These are phyloP conservation scores for Carex myosuroides DNA, from an alignment of 176 grass and related monocot species.

Conservation along the genomic window DNA sequence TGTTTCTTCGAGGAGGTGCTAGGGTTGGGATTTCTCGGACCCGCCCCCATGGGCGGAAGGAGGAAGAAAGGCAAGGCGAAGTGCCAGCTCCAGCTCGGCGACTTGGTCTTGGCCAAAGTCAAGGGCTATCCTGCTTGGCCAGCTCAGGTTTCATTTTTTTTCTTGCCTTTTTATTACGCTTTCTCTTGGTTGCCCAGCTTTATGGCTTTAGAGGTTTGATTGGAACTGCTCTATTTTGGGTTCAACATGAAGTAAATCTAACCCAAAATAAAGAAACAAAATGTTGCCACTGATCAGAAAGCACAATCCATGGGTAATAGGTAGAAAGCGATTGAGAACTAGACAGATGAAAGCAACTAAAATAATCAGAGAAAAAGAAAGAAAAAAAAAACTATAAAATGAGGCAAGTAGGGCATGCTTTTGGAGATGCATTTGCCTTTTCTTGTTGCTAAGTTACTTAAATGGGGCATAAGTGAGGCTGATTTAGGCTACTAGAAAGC, in stretches of 20 bases:
- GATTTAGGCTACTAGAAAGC: not conserved
- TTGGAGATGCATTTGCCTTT: not conserved
- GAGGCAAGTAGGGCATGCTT: not conserved
- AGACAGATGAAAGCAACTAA: not conserved
- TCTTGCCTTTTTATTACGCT: not conserved
- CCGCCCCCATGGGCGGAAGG: constrained; percentile 60
- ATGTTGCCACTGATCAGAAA: not conserved
- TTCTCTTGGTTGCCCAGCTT: constrained; percentile 6
- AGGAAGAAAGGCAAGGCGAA: constrained; percentile 44
- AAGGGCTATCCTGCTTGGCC: constrained; percentile 94
- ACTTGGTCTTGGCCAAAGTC: constrained; percentile 94
- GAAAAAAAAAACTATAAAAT: not conserved
- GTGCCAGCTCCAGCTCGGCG: constrained; percentile 59
- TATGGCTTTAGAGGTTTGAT: not conserved
- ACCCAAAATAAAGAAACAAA: not conserved
- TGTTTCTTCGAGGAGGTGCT: constrained; percentile 23
- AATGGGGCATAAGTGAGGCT: not conserved
- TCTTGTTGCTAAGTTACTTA: not conserved
- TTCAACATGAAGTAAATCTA: not conserved
- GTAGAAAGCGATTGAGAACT: not conserved
- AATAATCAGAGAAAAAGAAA: not conserved
- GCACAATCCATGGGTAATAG: not conserved
- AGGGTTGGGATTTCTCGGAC: constrained; percentile 43
- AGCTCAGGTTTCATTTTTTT: constrained; percentile 47
- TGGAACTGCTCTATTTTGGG: not conserved